Evolutionary conservation across 768 basidiomycete species (phyloP).

Genomic region (Lactifluus pinguis): DNA sequence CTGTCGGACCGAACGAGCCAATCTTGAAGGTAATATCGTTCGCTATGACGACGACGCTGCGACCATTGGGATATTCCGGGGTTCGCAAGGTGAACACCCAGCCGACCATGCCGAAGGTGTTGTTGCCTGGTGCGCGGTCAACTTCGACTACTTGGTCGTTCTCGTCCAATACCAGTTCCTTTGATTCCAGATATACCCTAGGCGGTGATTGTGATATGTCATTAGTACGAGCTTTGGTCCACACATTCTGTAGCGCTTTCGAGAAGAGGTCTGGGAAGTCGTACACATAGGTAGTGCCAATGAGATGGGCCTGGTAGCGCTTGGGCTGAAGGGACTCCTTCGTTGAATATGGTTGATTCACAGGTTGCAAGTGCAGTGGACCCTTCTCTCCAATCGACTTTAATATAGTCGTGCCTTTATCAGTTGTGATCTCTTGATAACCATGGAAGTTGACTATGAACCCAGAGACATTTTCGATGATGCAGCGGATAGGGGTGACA

Average conservation of each 20-base stretch:
- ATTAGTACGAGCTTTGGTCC: constrained; percentile 60
- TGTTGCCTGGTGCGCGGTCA: constrained; percentile 86
- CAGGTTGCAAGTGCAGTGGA: constrained; percentile 91
- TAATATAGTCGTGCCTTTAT: constrained; percentile 89
- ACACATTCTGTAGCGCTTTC: constrained; percentile 90
- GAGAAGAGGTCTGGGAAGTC: constrained; percentile 99
- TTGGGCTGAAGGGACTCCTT: constrained; percentile 98
- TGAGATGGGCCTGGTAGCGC: constrained; percentile 96
- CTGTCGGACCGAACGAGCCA: constrained; percentile 91
- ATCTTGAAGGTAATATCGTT: constrained; percentile 99
- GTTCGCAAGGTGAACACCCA: constrained; percentile 93
- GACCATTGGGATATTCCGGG: constrained; percentile 86
- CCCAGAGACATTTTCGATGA: constrained; percentile 97
- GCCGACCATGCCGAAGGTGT: constrained; percentile 94
- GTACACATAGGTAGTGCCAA: constrained; percentile 97
- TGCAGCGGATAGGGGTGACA: constrained; percentile 90
- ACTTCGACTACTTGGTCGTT: constrained; percentile 86
- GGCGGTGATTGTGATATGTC: constrained; percentile 66
- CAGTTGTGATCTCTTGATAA: constrained; percentile 96
- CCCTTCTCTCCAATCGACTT: constrained; percentile 99
- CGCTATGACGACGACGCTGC: constrained; percentile 81
- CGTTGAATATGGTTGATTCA: constrained; percentile 87
- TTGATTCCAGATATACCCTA: constrained; percentile 69
- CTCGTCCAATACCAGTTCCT: constrained; percentile 91
- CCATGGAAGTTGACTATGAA: constrained; percentile 98